These are phyloP conservation scores for Tetradesmus lagerheimii DNA, from an alignment of 139 green algal genomes.

Conservation along the genomic window DNA sequence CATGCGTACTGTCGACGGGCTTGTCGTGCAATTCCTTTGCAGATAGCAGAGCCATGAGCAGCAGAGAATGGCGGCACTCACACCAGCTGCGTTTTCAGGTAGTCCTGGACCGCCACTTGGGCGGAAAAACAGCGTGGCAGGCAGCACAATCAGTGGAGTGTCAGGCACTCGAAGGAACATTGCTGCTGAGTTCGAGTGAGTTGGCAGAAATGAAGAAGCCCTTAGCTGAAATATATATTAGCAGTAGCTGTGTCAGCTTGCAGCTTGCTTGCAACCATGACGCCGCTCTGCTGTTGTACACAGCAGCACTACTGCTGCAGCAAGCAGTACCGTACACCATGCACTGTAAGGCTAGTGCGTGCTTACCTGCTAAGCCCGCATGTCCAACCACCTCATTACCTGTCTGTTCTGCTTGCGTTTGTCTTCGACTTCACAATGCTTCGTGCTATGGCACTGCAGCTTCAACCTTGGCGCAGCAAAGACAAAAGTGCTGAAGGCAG, in stretches of 20 bases:
- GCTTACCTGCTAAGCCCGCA: too few relatives aligned
- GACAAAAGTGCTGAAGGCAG: slow-evolving; percentile 53
- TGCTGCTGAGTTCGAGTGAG: slow-evolving; percentile 41
- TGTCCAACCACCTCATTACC: too few relatives aligned
- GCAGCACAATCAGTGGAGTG: slow-evolving; percentile 4
- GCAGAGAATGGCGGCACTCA: background rate
- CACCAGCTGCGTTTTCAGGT: background rate
- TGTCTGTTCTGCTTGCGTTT: too few relatives aligned
- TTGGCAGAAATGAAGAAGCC: background rate
- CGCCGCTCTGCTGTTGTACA: background rate
- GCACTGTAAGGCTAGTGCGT: background rate
- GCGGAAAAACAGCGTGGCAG: slow-evolving; percentile 33
- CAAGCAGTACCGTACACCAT: background rate
- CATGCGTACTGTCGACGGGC: background rate
- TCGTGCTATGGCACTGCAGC: slow-evolving; percentile 20
- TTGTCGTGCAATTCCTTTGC: background rate
- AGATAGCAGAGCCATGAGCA: background rate
- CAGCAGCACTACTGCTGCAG: background rate
- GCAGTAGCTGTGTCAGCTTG: too few relatives aligned
- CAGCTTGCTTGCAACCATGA: background rate
- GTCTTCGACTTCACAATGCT: too few relatives aligned
- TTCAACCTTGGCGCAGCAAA: slow-evolving; percentile 64
- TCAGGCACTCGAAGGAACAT: slow-evolving; percentile 9
- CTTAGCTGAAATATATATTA: too few relatives aligned
- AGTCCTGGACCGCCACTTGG: background rate